phyloP scores from a whole-genome alignment of 1,139 yeast genomes.

The Zygoascus hellenicus region DNA sequence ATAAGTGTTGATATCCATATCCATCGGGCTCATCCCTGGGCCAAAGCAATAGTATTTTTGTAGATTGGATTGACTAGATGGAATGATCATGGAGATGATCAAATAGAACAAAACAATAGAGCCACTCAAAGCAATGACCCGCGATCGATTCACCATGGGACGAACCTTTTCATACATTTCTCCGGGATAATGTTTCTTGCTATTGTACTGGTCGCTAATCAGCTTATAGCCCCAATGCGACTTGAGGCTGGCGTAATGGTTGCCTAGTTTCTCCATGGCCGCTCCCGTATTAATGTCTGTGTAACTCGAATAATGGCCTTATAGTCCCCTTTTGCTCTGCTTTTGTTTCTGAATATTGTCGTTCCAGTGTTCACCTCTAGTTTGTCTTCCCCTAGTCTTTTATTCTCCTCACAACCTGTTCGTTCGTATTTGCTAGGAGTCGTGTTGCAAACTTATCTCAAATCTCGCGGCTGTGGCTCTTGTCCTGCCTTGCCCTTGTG shows the following conservation, averaged over 20 bases:
- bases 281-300: too few relatives aligned
- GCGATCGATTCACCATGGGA: slow-evolving; percentile 3
- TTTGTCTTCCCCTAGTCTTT: too few relatives aligned
- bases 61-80: slow-evolving; percentile 18
- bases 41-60: slow-evolving; percentile 26
- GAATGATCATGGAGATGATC: slow-evolving; percentile 5
- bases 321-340: too few relatives aligned
- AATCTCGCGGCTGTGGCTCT: too few relatives aligned
- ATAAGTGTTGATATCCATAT: slow-evolving; percentile 25
- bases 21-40: slow-evolving; percentile 27
- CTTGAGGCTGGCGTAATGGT: slow-evolving; percentile 1
- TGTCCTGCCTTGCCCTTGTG: too few relatives aligned
- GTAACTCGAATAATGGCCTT: too few relatives aligned
- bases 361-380: too few relatives aligned
- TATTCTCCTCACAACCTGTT: too few relatives aligned
- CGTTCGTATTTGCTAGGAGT: too few relatives aligned
- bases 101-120: slow-evolving; percentile 9
- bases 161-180: slow-evolving; percentile 4
- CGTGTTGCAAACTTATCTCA: too few relatives aligned
- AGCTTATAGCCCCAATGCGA: slow-evolving; percentile 7
- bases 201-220: slow-evolving; percentile 5
- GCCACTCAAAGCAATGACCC: not conserved
- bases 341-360: too few relatives aligned
- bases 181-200: slow-evolving; percentile 1
- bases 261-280: slow-evolving; percentile 1